Evolutionary conservation across 306 rosid species (phyloP).

Genomic region (Cucumis sativus): Cucumber_9930_V3 NC_026659.2:1924001-1924500

Average conservation of each 20-base stretch:
- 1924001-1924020: not conserved
- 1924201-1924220: conserved; percentile 50
- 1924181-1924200: conserved; percentile 82
- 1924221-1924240: conserved; percentile 76
- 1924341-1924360: conserved; percentile 46
- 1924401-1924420: conserved; percentile 76
- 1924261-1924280: conserved; percentile 51
- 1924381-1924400: conserved; percentile 66
- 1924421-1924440: conserved; percentile 11
- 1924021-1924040: not conserved
- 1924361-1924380: conserved; percentile 74
- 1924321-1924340: conserved; percentile 46
- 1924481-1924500: conserved; percentile 15
- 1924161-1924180: conserved; percentile 99
- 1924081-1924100: conserved; percentile 23
- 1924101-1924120: conserved; percentile 24
- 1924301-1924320: conserved; percentile 8
- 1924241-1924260: conserved; percentile 80
- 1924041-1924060: conserved; percentile 34
- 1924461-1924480: not conserved
- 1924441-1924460: not conserved
- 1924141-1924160: conserved; percentile 76
- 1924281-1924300: conserved; percentile 16
- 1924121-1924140: conserved; percentile 99
- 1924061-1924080: conserved; percentile 25